These are phyloP conservation scores for Pseudopyricularia cyperi DNA, from an alignment of 2,329 filamentous ascomycete species.

Conservation along the genomic window DNA sequence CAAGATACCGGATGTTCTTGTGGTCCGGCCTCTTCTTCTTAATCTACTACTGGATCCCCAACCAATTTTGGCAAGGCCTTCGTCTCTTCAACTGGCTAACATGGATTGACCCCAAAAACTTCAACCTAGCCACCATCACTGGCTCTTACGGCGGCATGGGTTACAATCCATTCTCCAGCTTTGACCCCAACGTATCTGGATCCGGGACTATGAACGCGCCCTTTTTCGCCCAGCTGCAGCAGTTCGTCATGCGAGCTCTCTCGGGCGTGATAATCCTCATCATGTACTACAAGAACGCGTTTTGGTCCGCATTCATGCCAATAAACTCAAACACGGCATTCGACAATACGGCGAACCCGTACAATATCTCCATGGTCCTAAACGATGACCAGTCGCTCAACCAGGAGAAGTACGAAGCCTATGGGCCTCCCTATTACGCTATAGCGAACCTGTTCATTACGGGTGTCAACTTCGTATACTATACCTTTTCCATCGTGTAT, in stretches of 20 bases:
- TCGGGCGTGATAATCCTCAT: slow-evolving; percentile 24
- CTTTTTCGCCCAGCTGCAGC: slow-evolving; percentile 22
- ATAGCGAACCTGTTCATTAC: slow-evolving; percentile 26
- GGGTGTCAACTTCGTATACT: slow-evolving; percentile 29
- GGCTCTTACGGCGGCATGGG: slow-evolving; percentile 26
- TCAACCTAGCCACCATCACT: slow-evolving; percentile 27
- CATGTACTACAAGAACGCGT: slow-evolving; percentile 29
- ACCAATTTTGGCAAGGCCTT: slow-evolving; percentile 21
- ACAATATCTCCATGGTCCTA: slow-evolving; percentile 23
- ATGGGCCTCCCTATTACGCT: slow-evolving; percentile 30
- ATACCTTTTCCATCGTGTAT: slow-evolving; percentile 28
- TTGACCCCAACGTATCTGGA: slow-evolving; percentile 31
- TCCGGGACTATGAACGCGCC: slow-evolving; percentile 10
- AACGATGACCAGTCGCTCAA: slow-evolving; percentile 24
- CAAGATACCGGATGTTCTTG: slow-evolving; percentile 29
- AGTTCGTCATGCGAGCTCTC: slow-evolving; percentile 20
- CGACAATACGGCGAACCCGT: slow-evolving; percentile 26
- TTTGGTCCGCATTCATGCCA: slow-evolving; percentile 29
- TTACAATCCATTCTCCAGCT: slow-evolving; percentile 35
- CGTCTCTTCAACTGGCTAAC: slow-evolving; percentile 34
- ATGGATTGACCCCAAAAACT: slow-evolving; percentile 33
- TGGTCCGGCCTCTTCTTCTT: slow-evolving; percentile 22
- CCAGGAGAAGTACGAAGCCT: slow-evolving; percentile 20
- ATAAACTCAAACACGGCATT: slow-evolving; percentile 33
- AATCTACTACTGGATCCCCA: slow-evolving; percentile 33